A percentile compares a stretch with the other conserved stretches of the same genome.
phyloP scores from a whole-genome alignment of 1,284 basidiomycete species.

The Phenoliferia sp. region DNA sequence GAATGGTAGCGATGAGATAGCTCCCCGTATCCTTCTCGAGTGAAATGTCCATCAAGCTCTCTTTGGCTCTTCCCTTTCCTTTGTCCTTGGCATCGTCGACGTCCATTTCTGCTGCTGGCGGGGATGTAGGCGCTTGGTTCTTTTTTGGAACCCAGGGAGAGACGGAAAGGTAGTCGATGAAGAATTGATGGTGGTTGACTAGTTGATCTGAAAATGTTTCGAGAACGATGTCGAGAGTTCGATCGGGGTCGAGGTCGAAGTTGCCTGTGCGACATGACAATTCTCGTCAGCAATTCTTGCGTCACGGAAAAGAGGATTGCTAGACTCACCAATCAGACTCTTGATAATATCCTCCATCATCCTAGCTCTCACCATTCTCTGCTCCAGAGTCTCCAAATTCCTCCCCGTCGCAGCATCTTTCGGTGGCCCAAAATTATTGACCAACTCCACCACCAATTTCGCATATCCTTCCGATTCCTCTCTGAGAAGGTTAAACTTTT shows the following conservation, averaged over 20 bases:
- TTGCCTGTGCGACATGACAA: conserved; percentile 50
- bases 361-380: conserved; percentile 35
- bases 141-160: conserved; percentile 63
- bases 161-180: conserved; percentile 73
- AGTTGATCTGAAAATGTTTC: conserved; percentile 83
- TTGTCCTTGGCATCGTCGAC: not conserved
- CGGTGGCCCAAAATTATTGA: conserved; percentile 68
- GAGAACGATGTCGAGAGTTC: conserved; percentile 87
- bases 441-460: conserved; percentile 79
- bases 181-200: conserved; percentile 82
- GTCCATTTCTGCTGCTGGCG: not conserved
- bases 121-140: not conserved
- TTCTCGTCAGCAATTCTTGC: not conserved
- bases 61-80: conserved; percentile 38
- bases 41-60: conserved; percentile 27
- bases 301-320: not conserved
- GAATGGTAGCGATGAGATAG: conserved; percentile 73
- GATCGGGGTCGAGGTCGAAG: conserved; percentile 92
- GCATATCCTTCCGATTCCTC: conserved; percentile 98
- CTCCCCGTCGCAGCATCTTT: conserved; percentile 40
- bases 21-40: conserved; percentile 49
- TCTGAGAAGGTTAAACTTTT: conserved; percentile 94
- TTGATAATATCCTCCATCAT: conserved; percentile 51
- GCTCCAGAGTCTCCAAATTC: conserved; percentile 11
- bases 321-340: conserved; percentile 63